Conservation (phyloP, 192 early-diverging fungal genomes). For the Linnemannia elongata region DNA sequence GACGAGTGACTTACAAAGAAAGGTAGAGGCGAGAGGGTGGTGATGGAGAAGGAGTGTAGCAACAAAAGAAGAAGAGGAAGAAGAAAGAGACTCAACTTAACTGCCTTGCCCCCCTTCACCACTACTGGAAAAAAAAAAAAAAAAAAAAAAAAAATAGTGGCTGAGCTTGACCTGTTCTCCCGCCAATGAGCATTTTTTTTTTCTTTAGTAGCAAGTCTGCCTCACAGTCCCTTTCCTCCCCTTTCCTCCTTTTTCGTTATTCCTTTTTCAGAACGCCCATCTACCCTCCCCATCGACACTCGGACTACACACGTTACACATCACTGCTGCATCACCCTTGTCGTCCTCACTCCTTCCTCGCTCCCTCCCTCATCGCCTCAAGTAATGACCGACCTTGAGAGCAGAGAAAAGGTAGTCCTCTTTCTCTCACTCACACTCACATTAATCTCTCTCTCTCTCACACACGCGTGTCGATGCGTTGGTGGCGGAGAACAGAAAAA, state of each 20-base stretch:
- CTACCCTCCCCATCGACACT: neutral
- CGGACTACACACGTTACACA: neutral
- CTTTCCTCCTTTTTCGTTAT: neutral
- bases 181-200: neutral
- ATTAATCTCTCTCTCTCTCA: neutral
- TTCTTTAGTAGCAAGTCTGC: neutral
- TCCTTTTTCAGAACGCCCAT: neutral
- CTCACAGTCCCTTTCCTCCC: neutral
- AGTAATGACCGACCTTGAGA: slow-evolving; percentile 40
- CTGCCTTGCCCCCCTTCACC: no score
- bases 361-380: slow-evolving; percentile 11
- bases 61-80: neutral
- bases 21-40: neutral
- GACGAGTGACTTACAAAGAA: neutral
- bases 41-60: neutral
- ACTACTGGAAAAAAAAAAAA: neutral
- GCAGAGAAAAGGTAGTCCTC: slow-evolving; percentile 27
- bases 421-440: neutral
- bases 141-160: slow-evolving; percentile 13
- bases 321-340: neutral
- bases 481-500: slow-evolving; percentile 1
- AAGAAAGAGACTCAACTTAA: neutral
- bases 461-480: neutral
- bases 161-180: neutral
- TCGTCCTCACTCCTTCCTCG: neutral